Evolutionary conservation across 208 protist genomes (phyloP), one percentile per base, ranked within the genome.

Genomic region (Trypanosoma caninum): DNA sequence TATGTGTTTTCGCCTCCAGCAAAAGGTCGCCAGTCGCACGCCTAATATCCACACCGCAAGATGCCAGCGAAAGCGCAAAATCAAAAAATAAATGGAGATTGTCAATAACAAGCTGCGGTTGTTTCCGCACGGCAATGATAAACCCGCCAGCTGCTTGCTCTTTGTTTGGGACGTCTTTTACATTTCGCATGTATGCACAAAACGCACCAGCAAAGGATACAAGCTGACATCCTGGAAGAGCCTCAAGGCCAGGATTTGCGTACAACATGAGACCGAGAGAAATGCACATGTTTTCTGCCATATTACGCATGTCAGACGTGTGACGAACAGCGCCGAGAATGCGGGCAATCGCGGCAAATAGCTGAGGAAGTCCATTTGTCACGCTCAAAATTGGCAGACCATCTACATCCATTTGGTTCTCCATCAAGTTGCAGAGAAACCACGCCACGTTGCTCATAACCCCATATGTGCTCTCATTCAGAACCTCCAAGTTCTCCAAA

Each of bases 391-490:
- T 76, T 1, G 80, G 81, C 27, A 87, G 13, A 38, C 59, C 54
- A 28, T 78, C 20, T 11, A 84, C 59, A 48, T 83, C 74, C 64
- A 89, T 51, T 60, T 91, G 70, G 44, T 91, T 78, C 52, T 91
- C 81, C 22, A 95, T 28, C 30, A 95, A 23, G 46, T 87, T 85
- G 59, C 83, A 83, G 59, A 95, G 51, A 54, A 72, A 60, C 86
- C 89, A 95, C 25, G 83, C 84, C 13, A 90, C 69, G 55, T 95
- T 92, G 66, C 82, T 89, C 13, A 88, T 69, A 18, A 91, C 77
- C 22, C 42, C 31, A 64, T 77, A 82, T 46, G 41, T 86, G 59
- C 51, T 67, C 48, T 88, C 83, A 41, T 71, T 70, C 1, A 78
- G 48, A 3, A 54, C 33, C 11, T 64, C 55, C 16, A 82, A 59